Evolutionary conservation across 108 stramenopile genomes (phyloP), one percentile per base, ranked within the genome.

Genomic region (Ochromonas danica): DNA sequence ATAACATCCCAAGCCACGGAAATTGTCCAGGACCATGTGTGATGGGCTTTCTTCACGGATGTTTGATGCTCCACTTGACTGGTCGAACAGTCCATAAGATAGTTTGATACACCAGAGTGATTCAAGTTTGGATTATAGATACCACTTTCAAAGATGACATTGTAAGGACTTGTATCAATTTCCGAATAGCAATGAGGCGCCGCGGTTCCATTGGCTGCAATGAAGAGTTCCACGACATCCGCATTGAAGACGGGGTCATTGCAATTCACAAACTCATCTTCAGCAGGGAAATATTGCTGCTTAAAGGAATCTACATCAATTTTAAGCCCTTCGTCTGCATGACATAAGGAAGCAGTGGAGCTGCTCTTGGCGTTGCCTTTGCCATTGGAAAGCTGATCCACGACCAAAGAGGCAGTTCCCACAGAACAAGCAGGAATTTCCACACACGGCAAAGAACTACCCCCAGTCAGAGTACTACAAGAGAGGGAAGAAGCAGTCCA

Each of bases 41-140:
- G 3, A 27, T 6, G 3, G n/a, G 36, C 36, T 51, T 51, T 51
- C 22, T 14, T 51, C 17, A 38, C 40, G 22, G 36, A 14, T 75
- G 43, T 45, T 36, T 41, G n/a, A 75, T 75, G 43, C 6, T 6
- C 3, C 6, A 75, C 38, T 10, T 33, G 14, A 60, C 72, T 75
- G 3, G 36, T 27, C 38, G 31, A 3, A 60, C 72, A 75, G 10
- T 27, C 31, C 10, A 75, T 57, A 6, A 30, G n/a, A 57, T 3
- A 6, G 41, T 33, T 33, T 14, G 6, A 3, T 31, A 75, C 51
- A 36, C 72, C 72, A 75, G 72, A 33, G 38, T 60, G 72, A 36
- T 75, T 75, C 72, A 75, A 36, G 25, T 75, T 75, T 31, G 72
- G 72, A 75, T 75, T 75, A 33, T 33, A 27, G 14, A 75, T 75